Evolutionary conservation across 177 flowering plant species (phyloP), one percentile per base, ranked within the genome.

Genomic region (Vitis hybrid): DNA sequence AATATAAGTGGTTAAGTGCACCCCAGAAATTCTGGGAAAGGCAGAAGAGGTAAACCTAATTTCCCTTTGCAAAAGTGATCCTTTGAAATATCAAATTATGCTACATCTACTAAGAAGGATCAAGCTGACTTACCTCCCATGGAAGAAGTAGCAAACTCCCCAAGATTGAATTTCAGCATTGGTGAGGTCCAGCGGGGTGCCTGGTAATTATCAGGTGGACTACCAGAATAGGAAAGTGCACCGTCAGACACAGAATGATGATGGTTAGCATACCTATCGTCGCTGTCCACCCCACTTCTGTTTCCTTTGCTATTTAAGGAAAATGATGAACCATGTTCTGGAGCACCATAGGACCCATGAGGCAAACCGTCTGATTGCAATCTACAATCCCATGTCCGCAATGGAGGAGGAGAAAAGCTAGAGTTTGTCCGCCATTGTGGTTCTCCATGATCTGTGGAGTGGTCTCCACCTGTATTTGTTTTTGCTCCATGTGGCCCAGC

Each of bases 211-310:
- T 78, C 77, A 33, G 82, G 65, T 8, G 81, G 83, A 74, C 87
- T 82, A 58, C 71, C 85, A 73, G 77, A 71, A 68, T 82, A 84
- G 62, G 87, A 82, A 38, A 82, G 79, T 52, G 62, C 82, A 19
- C 85, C 83, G 68, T 84, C 87, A 69, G 87, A 82, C 62, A 82
- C 76, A 18, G 87, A 84, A 78, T 84, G 87, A 2, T 84, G 83
- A 76, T 84, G 85, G 62, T 80, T 80, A 56, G 80, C 49, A 56
- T 64, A 70, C 17, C 71, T 78, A 44, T 80, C 83, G 72, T 80
- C 83, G 72, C 80, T 81, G 65, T 82, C 81, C 67, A 72, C 62
- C 77, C 76, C 69, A 55, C 78, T 68, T 78, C 82, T 79, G 77
- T 78, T 80, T 65, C 76, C 77, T 68, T 74, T 79, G 38, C 80